Conservation (phyloP, 164 flowering plant species). For the Kalanchoe fedtschenkoi region DNA sequence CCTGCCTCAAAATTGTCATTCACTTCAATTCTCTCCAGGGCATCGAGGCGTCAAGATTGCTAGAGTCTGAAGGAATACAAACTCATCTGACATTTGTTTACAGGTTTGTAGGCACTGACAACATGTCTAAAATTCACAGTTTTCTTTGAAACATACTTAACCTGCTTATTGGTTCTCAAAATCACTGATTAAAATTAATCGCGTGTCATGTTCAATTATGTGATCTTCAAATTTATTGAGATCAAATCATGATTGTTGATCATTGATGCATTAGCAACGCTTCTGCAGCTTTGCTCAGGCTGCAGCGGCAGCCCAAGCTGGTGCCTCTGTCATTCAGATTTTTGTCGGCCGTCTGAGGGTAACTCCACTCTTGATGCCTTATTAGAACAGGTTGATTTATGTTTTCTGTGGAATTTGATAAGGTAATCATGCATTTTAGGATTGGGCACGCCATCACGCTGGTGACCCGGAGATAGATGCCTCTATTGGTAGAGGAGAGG, state of each 20-base stretch:
- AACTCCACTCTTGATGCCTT: conserved; percentile 12
- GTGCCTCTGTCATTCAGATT: conserved; percentile 96
- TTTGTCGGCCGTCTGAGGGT: conserved; percentile 97
- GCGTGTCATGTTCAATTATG: neutral
- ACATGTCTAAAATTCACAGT: neutral
- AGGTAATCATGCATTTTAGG: conserved; percentile 37
- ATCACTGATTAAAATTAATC: neutral
- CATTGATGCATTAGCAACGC: conserved; percentile 14
- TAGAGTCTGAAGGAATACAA: conserved; percentile 95
- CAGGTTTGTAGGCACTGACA: conserved; percentile 34
- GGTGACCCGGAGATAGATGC: conserved; percentile 89
- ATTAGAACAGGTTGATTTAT: neutral
- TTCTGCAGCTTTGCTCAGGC: conserved; percentile 89
- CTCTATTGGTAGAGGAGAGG: conserved; percentile 78
- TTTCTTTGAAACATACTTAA: neutral
- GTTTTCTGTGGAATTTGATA: neutral
- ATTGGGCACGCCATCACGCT: conserved; percentile 90
- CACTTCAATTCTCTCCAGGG: conserved; percentile 45
- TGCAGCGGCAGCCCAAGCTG: conserved; percentile 99
- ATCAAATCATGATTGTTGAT: neutral
- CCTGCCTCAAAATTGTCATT: neutral
- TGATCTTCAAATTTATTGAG: neutral
- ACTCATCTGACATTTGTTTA: conserved; percentile 96
- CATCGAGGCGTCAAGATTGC: conserved; percentile 82
- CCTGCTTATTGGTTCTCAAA: neutral